Evolutionary conservation across 1,139 yeast genomes (phyloP).

Genomic region (Scheffersomyces quercinus): DNA sequence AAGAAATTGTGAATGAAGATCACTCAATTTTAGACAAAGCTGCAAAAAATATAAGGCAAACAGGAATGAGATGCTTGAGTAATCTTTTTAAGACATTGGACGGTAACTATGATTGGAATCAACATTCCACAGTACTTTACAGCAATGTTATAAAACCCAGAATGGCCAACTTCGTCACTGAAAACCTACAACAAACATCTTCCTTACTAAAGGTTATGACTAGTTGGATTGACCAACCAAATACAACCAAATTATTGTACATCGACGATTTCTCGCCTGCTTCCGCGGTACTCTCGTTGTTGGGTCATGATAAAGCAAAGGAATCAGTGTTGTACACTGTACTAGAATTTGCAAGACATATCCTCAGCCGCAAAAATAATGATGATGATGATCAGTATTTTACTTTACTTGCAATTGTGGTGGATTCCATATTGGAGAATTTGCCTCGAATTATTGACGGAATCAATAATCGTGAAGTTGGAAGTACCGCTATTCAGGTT

Average conservation of each 20-base stretch:
- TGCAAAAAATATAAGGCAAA: constrained; percentile 58
- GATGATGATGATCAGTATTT: constrained; percentile 43
- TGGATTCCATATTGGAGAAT: constrained; percentile 53
- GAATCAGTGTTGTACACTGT: constrained; percentile 62
- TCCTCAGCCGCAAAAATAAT: constrained; percentile 35
- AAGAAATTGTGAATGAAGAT: constrained; percentile 19
- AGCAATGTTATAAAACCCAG: constrained; percentile 62
- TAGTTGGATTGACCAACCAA: constrained; percentile 57
- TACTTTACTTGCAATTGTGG: constrained; percentile 54
- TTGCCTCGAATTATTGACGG: constrained; percentile 51
- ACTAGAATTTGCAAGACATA: constrained; percentile 55
- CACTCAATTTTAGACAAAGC: constrained; percentile 36
- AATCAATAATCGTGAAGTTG: constrained; percentile 49
- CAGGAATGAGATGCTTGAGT: constrained; percentile 59
- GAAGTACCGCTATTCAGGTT: constrained; percentile 53
- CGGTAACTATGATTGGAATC: constrained; percentile 55
- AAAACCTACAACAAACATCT: constrained; percentile 82
- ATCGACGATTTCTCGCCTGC: constrained; percentile 59
- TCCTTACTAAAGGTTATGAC: constrained; percentile 69
- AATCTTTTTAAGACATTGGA: constrained; percentile 52
- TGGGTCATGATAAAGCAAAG: constrained; percentile 60
- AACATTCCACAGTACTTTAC: constrained; percentile 53
- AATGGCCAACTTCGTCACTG: constrained; percentile 64
- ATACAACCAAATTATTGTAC: constrained; percentile 53
- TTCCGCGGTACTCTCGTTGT: constrained; percentile 53